Base-by-base conservation (phyloP, 2,329 filamentous ascomycete genomes). In the Penicillium brevicompactum region DNA sequence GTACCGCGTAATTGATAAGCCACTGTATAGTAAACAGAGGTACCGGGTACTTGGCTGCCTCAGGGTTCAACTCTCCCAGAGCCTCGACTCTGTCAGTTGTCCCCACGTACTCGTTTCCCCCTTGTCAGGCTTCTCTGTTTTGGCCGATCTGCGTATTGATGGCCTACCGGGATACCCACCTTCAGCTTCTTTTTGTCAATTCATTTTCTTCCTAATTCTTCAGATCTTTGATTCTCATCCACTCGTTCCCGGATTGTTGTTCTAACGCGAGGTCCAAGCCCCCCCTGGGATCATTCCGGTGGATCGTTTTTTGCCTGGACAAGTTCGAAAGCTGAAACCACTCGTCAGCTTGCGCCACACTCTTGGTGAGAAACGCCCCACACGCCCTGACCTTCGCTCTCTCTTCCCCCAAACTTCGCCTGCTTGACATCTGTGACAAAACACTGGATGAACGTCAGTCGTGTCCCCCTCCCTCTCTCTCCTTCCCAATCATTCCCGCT, bases 291-390 rank as follows among this genome's bases (percentile, higher is more conserved):
- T 42, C 38, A 37, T 41, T 42, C 24, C 14, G 41, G 62, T 64
- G 62, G 62, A 62, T 59, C 56, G 38, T 41, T 21, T n/a, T 41
- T 41, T 41, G 38, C 38, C 52, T 55, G 53, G 53, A 62, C 59
- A 62, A 62, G 53, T 55, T 60, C 57, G 63, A 70, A 41, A 72
- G 71, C 72, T 74, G 71, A 74, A 71, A 65, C 61, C 53, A 51
- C 61, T 68, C 65, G 65, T 75, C 73, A 76, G 73, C 74, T 76
- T 76, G 74, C 74, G 74, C 74, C 74, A 76, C 74, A 76, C 71
- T 75, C n/a, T n/a, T n/a, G 37, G 66, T 66, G 46, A 52, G 51
- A 55, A 62, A 63, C 70, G 67, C 69, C 71, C 69, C 68, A 71
- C 70, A 70, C 67, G 64, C 67, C 67, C 58, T 64, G 59, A 55